phyloP scores from a whole-genome alignment of 495 filamentous ascomycete species.

The Letharia columbiana region DNA sequence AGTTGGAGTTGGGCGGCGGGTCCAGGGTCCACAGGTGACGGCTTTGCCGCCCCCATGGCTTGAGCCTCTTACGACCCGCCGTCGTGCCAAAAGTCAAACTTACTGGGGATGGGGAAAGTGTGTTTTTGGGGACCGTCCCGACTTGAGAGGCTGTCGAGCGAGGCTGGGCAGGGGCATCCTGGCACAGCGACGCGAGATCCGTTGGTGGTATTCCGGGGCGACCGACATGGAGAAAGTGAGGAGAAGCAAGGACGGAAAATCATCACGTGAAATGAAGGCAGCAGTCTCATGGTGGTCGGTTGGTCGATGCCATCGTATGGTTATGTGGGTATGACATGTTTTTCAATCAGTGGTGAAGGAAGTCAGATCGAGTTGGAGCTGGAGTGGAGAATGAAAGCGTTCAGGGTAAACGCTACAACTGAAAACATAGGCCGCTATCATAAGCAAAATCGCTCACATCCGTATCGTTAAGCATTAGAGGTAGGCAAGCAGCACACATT shows the following conservation, averaged over 20 bases:
- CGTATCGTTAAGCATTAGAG: conserved; percentile 5
- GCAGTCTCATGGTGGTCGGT: not conserved
- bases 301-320: not conserved
- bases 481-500: not conserved
- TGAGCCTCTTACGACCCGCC: not conserved
- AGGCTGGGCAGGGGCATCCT: too few species aligned
- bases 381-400: not conserved
- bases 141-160: not conserved
- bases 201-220: not conserved
- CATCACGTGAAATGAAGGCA: not conserved
- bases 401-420: not conserved
- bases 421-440: not conserved
- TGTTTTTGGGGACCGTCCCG: not conserved
- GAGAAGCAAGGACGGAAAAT: not conserved
- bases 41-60: not conserved
- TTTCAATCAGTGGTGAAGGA: not conserved
- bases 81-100: not conserved
- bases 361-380: not conserved
- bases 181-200: not conserved
- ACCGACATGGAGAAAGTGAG: not conserved
- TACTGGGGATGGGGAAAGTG: not conserved
- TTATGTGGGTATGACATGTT: not conserved
- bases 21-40: not conserved
- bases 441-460: not conserved
- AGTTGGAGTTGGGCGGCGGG: not conserved